Evolutionary conservation across 2,329 filamentous ascomycete genomes (phyloP).

Genomic region (Ophiocordyceps polyrhachis-furcata): DNA sequence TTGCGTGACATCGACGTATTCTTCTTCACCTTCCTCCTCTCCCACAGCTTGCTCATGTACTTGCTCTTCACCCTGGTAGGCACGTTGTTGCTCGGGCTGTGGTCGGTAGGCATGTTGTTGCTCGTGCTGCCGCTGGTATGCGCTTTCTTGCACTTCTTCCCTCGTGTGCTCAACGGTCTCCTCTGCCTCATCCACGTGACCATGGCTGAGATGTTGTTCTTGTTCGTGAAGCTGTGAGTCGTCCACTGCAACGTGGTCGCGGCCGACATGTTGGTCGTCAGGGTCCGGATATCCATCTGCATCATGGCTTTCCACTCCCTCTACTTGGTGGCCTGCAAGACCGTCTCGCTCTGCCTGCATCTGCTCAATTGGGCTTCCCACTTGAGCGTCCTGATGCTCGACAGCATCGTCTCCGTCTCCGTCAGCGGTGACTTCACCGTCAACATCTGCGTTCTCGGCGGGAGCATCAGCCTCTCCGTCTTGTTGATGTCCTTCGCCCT

Average conservation of each 20-base stretch:
- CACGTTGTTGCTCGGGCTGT: conserved; percentile 29
- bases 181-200: neutral
- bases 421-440: neutral
- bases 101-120: conserved; percentile 19
- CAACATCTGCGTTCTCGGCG: neutral
- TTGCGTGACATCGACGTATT: neutral
- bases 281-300: neutral
- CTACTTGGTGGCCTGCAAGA: neutral
- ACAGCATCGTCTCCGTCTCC: neutral
- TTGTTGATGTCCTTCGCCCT: neutral
- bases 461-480: neutral
- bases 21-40: conserved; percentile 4
- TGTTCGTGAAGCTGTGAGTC: neutral
- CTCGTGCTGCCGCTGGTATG: conserved; percentile 15
- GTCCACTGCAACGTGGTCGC: neutral
- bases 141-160: conserved; percentile 23
- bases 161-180: neutral
- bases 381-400: neutral
- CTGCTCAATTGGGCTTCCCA: neutral
- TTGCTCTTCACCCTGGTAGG: conserved; percentile 24
- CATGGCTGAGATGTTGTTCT: neutral
- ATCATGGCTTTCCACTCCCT: neutral
- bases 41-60: neutral
- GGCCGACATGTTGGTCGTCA: neutral
- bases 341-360: neutral